Evolutionary conservation across 2,329 filamentous ascomycete genomes (phyloP), one percentile per base, ranked within the genome.

Genomic region (Claviceps monticola): DNA sequence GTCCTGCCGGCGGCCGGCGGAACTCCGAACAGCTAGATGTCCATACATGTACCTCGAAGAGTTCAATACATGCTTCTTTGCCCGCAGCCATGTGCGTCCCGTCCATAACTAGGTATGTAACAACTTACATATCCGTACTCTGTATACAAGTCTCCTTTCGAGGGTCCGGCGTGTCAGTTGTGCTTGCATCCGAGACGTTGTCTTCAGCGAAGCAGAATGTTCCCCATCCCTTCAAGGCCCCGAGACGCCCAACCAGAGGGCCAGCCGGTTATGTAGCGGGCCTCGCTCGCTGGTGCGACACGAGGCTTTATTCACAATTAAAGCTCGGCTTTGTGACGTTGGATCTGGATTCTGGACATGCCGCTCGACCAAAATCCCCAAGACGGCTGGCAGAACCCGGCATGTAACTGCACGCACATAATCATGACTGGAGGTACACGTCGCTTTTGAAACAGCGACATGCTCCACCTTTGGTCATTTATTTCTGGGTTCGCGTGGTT

Each of bases 211-310:
- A 43, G 41, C 41, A 19, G 19, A 43, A 14, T 17, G 17, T 43
- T 23, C 4, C 19, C 19, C 11, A 43, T 43, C 41, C 11, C 19
- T 21, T 13, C 39, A 42, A 29, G 26, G 26, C 26, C 19, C 42
- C 42, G 23, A 44, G 43, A 45, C 21, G 38, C 6, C 16, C 38
- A 41, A 41, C 13, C 26, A 29, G 26, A 29, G 26, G 26, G 26
- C 26, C 26, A 29, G 26, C 26, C 26, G 7, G 7, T 29, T 29
- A 29, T 8, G 7, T 8, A 4, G 17, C 41, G 39, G 17, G 11
- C 43, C 21, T 41, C 36, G 11, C 19, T 11, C 37, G 29, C 13
- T 53, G 48, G 48, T 53, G 51, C 51, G 51, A 53, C 51, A 47
- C 9, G 36, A 26, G 34, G 37, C 43, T 47, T n/a, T 53, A n/a